Evolutionary conservation across 805 yeast genomes (phyloP), one percentile per base, ranked within the genome.

Genomic region (Wickerhamiella siamensis): DNA sequence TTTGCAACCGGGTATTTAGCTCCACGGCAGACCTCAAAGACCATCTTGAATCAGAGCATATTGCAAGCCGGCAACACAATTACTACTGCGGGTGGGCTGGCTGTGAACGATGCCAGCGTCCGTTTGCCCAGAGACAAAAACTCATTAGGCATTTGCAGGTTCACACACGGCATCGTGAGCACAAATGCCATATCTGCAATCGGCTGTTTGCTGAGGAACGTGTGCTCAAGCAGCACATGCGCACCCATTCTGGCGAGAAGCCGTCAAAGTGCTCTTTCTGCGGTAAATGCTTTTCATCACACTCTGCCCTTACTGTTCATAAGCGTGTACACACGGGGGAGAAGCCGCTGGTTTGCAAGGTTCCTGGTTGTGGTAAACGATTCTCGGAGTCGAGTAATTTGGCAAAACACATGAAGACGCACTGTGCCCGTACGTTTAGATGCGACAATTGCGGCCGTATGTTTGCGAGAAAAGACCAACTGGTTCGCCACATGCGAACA

Each of bases 371-470:
- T 58, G 78, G 75, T 15, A 86, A 83, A 58, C 61, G 83, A 41
- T 88, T 88, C 56, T 79, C 88, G 45, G 97, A 91, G 59, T 77
- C 88, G 38, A 79, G 94, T 15, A 91, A 88, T 58, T 65, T 88
- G 51, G 77, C 82, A 17, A 88, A 88, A 53, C 98, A 88, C 58
- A 71, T 83, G 76, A 79, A 72, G 54, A 79, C 77, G 1, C 98
- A 88, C 58, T 62, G 64, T 33, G 52, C 49, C 14, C 48, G 43
- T 9, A 36, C 44, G 34, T 43, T 45, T 41, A 43, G 42, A 40
- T 52, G 57, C 41, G 20, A 24, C 3, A 26, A 17, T 1, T 53
- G 57, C 37, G 24, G 26, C 9, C 47, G 51, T 6, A 47, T 36
- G 43, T 53, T 53, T 42, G 46, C 54, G 5, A 45, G 57, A 10